Evolutionary conservation across 371 early-diverging fungal species (phyloP).

Genomic region (Smittium mucronatum): DNA sequence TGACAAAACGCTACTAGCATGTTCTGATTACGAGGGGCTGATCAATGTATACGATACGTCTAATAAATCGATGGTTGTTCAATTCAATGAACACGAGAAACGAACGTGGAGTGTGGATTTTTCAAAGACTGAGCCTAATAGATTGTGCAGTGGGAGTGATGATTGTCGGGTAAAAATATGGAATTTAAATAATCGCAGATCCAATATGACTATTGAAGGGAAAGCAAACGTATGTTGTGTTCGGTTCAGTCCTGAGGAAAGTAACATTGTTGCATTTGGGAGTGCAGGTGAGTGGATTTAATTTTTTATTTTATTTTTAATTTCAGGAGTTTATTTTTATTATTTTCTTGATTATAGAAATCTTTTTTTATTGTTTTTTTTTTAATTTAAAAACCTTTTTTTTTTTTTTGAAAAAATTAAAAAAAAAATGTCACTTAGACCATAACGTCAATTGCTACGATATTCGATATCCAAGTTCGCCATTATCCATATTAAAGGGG

Average conservation of each 20-base stretch:
- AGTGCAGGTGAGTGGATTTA: no score
- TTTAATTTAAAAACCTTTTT: no score
- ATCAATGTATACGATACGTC: conserved; percentile 73
- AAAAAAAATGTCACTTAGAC: no score
- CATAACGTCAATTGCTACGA: conserved; percentile 81
- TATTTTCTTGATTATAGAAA: no score
- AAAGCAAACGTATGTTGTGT: conserved; percentile 85
- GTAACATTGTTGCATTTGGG: conserved; percentile 67
- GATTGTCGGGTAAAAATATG: conserved; percentile 85
- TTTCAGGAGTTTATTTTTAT: no score
- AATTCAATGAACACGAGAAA: conserved; percentile 74
- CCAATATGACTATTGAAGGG: conserved; percentile 61
- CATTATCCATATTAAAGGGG: conserved; percentile 57
- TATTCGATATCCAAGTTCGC: conserved; percentile 49
- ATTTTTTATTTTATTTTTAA: no score
- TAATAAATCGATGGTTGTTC: conserved; percentile 42
- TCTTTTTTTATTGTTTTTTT: no score
- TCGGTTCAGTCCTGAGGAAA: conserved; percentile 66
- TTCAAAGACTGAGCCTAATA: conserved; percentile 53
- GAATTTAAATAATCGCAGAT: conserved; percentile 51
- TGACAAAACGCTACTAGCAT: conserved; percentile 61
- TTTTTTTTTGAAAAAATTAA: no score
- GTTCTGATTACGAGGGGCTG: conserved; percentile 80
- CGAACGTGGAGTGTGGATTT: conserved; percentile 87
- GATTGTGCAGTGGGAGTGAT: conserved; percentile 77